These are phyloP conservation scores for Sporothrix inflata DNA, from an alignment of 2,329 filamentous ascomycete genomes.

Conservation along the genomic window DNA sequence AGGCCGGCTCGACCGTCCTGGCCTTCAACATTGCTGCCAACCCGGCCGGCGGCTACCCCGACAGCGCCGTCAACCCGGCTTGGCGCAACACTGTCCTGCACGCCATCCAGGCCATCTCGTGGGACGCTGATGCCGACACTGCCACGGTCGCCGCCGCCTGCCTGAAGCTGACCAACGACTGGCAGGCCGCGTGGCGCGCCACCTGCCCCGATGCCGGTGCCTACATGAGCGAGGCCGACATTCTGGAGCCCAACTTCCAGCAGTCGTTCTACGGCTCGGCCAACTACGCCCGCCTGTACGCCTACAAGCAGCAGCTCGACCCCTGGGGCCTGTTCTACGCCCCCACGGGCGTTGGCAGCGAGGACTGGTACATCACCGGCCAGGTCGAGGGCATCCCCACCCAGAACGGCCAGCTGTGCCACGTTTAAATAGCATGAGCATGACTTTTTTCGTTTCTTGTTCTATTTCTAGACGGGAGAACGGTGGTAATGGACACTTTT, in stretches of 20 bases:
- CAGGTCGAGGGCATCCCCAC: constrained; percentile 33
- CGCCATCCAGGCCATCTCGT: constrained; percentile 41
- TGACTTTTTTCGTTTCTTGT: background rate
- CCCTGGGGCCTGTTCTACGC: constrained; percentile 41
- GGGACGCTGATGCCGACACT: constrained; percentile 31
- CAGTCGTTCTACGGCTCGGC: constrained; percentile 42
- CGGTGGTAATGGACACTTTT: background rate
- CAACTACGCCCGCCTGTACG: constrained; percentile 40
- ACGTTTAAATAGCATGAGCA: constrained; percentile 15
- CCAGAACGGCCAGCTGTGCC: constrained; percentile 35
- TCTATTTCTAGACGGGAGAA: background rate
- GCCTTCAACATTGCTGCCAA: constrained; percentile 46
- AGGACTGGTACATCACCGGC: constrained; percentile 36
- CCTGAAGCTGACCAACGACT: constrained; percentile 40
- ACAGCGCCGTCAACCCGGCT: constrained; percentile 52
- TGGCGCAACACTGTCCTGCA: constrained; percentile 51
- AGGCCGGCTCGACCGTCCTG: constrained; percentile 47
- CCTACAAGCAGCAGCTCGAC: constrained; percentile 42
- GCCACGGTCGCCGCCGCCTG: constrained; percentile 34
- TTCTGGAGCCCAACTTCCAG: constrained; percentile 42
- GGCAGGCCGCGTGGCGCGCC: constrained; percentile 39
- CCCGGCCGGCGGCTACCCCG: constrained; percentile 37
- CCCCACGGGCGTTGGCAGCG: constrained; percentile 35
- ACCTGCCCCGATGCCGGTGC: constrained; percentile 43
- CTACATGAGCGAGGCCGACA: constrained; percentile 47